Evolutionary conservation across 495 filamentous ascomycete genomes (phyloP), one percentile per base, ranked within the genome.

Genomic region (Daldinia grandis): DNA sequence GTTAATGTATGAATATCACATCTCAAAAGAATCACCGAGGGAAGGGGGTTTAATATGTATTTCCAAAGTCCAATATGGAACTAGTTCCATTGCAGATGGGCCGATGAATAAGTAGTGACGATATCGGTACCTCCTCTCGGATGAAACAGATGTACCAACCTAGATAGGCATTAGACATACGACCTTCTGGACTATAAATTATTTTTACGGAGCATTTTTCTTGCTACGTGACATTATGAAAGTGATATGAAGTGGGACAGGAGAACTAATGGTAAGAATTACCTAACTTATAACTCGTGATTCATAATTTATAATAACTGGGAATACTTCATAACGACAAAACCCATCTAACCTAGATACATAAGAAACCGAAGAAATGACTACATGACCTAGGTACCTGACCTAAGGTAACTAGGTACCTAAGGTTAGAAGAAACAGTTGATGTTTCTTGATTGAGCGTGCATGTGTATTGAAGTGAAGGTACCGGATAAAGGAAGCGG

Each of bases 1-100:
- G 65, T 59, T 60, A 63, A 62, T 73, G 40, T 68, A 38, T 55
- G 59, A 62, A 71, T 69, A 72, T 76, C 78, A 78, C 49, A 78
- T 73, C 64, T 78, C 70, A 71, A 80, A 72, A 70, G 62, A 53
- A 58, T 47, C 62, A 63, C 64, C 51, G 58, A 69, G 65, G 38
- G 54, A 64, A 62, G 53, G 67, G 62, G 17, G 64, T 35, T 42
- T 60, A 50, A 73, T 35, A 35, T 35, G n/a, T 72, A 61, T 62
- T 72, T 44, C 47, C 58, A 42, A 67, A 76, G 40, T 68, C 56
- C 53, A 74, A 70, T 61, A 62, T 68, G 56, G 60, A 68, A 68
- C 63, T 62, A 66, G 59, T 64, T 58, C 47, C 55, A 37, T 44
- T 58, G 53, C 44, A 64, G 35, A 62, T 66, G 58, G 49, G 64